Evolutionary conservation across 176 grass and related monocot species (phyloP).

Genomic region (Cenchrus fungigraminus): DNA sequence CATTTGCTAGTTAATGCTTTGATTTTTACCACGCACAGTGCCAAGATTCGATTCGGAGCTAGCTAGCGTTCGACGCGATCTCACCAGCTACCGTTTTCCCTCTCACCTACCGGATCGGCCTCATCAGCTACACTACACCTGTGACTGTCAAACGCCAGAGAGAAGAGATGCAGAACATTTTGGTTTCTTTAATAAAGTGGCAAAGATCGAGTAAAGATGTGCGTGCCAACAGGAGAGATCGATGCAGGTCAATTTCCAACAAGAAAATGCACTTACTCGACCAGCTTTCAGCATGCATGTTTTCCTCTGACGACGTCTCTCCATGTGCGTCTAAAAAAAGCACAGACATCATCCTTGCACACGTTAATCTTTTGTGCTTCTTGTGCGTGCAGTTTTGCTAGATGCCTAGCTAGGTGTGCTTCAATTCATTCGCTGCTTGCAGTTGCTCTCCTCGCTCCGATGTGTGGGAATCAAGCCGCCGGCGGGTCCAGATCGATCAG

Average conservation of each 20-base stretch:
- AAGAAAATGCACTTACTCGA: conserved; percentile 30
- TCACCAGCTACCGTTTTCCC: conserved; percentile 44
- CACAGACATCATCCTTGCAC: conserved; percentile 2
- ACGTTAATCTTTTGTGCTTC: not conserved
- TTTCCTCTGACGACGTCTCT: conserved; percentile 16
- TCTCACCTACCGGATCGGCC: conserved; percentile 46
- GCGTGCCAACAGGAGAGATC: conserved; percentile 27
- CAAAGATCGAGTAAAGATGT: not conserved
- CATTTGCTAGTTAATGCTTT: conserved; percentile 27
- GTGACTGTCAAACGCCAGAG: not conserved
- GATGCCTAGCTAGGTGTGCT: not conserved
- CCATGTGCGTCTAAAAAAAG: conserved; percentile 15
- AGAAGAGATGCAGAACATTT: conserved; percentile 5
- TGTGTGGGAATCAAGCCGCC: conserved; percentile 22
- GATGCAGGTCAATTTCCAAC: conserved; percentile 15
- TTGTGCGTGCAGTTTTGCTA: no score
- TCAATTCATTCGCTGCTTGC: not conserved
- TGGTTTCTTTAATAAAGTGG: not conserved
- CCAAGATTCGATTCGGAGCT: conserved; percentile 35
- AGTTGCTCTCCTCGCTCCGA: not conserved
- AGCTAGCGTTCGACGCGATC: conserved; percentile 17
- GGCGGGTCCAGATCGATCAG: not conserved
- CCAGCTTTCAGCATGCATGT: conserved; percentile 11
- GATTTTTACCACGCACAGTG: not conserved
- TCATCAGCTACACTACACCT: not conserved